phyloP scores from a whole-genome alignment of 306 rosid species.

The Cyamopsis tetragonoloba region DNA sequence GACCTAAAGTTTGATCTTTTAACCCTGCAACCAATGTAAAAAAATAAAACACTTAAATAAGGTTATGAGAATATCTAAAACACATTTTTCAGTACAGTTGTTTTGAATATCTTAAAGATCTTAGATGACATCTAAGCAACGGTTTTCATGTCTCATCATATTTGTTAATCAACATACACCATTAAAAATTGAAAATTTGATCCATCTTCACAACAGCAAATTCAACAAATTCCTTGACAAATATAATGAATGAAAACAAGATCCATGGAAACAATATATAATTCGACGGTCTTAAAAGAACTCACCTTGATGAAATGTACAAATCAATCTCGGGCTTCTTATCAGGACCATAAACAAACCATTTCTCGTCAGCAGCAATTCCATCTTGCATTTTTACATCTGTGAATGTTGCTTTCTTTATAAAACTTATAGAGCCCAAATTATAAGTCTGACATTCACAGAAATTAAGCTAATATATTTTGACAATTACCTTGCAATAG shows the following conservation, averaged over 20 bases:
- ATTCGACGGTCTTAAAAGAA: background rate
- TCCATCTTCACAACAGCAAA: background rate
- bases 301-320: slow-evolving; percentile 36
- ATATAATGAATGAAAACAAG: background rate
- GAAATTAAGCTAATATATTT: background rate
- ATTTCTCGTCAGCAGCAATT: slow-evolving; percentile 25
- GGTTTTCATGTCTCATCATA: background rate
- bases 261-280: no score
- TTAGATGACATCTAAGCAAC: background rate
- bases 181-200: background rate
- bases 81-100: background rate
- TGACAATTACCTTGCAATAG: slow-evolving; percentile 42
- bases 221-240: background rate
- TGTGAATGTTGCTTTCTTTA: slow-evolving; percentile 7
- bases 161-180: no score
- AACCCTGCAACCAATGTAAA: slow-evolving; percentile 48
- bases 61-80: background rate
- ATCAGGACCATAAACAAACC: slow-evolving; percentile 35
- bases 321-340: slow-evolving; percentile 18
- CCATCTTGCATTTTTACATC: slow-evolving; percentile 13
- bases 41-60: no score
- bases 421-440: slow-evolving; percentile 10
- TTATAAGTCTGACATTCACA: background rate
- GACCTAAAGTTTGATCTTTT: background rate
- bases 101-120: background rate